These are phyloP conservation scores for Sonneratia alba DNA, from an alignment of 345 rosid genomes.

Conservation along the genomic window DNA sequence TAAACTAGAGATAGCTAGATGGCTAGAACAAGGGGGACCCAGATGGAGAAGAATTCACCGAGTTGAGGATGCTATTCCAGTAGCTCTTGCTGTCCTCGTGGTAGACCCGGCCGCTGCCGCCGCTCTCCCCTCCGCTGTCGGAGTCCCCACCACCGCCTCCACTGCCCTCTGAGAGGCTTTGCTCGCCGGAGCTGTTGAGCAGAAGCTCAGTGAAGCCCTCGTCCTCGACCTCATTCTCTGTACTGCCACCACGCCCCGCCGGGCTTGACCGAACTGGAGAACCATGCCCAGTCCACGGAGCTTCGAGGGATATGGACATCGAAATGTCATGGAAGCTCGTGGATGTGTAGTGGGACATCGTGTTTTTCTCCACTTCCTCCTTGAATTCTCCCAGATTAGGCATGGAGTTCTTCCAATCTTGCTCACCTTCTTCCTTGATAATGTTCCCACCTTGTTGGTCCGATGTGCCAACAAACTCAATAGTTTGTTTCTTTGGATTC, in stretches of 20 bases:
- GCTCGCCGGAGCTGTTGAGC: constrained; percentile 41
- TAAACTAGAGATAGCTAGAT: neutral
- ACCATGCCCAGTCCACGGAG: constrained; percentile 32
- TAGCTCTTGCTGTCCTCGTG: constrained; percentile 86
- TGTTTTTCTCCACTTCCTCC: constrained; percentile 28
- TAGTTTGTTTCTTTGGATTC: constrained; percentile 26
- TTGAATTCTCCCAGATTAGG: constrained; percentile 20
- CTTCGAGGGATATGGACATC: constrained; percentile 32
- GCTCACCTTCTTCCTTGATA: constrained; percentile 43
- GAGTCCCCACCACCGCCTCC: constrained; percentile 16
- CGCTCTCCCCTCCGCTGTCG: constrained; percentile 12
- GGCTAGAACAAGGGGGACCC: constrained; percentile 53
- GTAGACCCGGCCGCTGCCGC: constrained; percentile 30
- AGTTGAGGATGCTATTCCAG: constrained; percentile 88
- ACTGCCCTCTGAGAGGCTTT: constrained; percentile 33
- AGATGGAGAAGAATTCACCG: constrained; percentile 83
- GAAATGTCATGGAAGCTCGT: constrained; percentile 31
- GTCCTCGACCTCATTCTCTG: constrained; percentile 26
- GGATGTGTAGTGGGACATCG: constrained; percentile 28
- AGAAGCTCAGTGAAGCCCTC: constrained; percentile 79
- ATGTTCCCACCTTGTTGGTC: constrained; percentile 31
- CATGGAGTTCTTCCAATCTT: constrained; percentile 42
- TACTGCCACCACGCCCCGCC: constrained; percentile 6
- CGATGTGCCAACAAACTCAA: constrained; percentile 47
- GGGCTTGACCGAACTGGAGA: constrained; percentile 18